Base-by-base conservation (phyloP, 352 stramenopile species). In the Phytophthora pistaciae region DNA sequence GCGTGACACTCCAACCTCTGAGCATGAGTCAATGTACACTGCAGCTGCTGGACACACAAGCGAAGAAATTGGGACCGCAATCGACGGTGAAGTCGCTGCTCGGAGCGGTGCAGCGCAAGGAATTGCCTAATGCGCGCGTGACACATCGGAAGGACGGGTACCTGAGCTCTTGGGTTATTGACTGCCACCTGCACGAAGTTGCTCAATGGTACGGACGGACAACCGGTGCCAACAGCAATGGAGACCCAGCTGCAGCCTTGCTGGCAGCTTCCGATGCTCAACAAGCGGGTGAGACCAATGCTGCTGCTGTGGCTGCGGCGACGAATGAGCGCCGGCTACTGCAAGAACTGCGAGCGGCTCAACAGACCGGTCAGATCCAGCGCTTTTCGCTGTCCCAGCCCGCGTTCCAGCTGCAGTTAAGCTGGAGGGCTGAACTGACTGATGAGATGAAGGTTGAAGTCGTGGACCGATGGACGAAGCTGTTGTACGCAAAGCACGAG, bases 401-500 rank as follows among this genome's bases (percentile, higher is more conserved):
- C 49, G 78, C 83, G 0, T 92, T 92, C 54, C 80, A 84, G 40
- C 21, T 91, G 13, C 70, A 84, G n/a, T 36, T 94, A 13, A 57
- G 68, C 31, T 90, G 80, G 70, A 31, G 25, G 20, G 42, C 21
- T 64, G 29, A 63, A 21, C 14, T 18, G 14, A 59, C 33, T 1
- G 68, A 70, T 48, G 21, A 57, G 2, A 59, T 55, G 4, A 60
- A 66, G 46, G 49, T 20, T 38, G 48, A 62, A 6, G 23, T 81
- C n/a, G 52, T 85, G 16, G 36, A 72, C 13, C 42, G 38, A 54
- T 91, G 75, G 75, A 88, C 82, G 2, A 33, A 68, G 11, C 25
- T 62, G n/a, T 72, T 95, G 38, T 94, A 92, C 60, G 33, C 60
- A 0, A 87, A 91, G 61, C 88, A 95, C 64, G 48, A 82, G 44